These are phyloP conservation scores for Vitis rupestris DNA, from an alignment of 164 flowering plant genomes.

Conservation along the genomic window DNA sequence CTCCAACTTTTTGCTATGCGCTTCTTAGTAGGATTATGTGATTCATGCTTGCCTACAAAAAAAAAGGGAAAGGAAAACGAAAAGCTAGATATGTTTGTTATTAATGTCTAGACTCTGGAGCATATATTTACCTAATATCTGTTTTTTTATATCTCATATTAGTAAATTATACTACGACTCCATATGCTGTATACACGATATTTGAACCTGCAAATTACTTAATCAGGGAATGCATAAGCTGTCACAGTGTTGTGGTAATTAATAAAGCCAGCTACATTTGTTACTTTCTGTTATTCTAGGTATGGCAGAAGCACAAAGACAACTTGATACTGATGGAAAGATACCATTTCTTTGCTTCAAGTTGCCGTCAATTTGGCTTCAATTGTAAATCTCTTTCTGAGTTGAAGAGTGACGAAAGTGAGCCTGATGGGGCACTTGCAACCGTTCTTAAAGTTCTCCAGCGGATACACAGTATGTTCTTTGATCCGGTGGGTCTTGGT, in stretches of 20 bases:
- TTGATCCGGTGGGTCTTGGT: conserved; percentile 42
- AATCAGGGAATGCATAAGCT: not conserved
- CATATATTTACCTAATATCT: too few species aligned
- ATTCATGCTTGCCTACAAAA: too few species aligned
- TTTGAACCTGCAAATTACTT: not conserved
- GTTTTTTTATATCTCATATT: too few species aligned
- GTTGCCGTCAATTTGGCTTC: conserved; percentile 61
- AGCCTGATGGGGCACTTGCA: conserved; percentile 74
- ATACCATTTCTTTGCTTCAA: conserved; percentile 83
- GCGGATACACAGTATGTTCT: conserved; percentile 54
- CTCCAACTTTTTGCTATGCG: too few species aligned
- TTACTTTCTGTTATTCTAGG: conserved; percentile 35
- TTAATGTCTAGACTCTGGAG: too few species aligned
- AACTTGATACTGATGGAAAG: conserved; percentile 85
- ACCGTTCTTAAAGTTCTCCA: conserved; percentile 60
- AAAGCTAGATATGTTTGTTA: too few species aligned
- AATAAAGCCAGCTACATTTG: not conserved
- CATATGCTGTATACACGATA: not conserved
- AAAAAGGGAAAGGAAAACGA: too few species aligned
- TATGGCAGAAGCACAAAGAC: conserved; percentile 72
- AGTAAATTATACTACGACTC: too few species aligned
- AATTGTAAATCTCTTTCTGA: conserved; percentile 56
- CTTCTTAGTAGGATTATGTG: too few species aligned
- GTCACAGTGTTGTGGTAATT: not conserved
- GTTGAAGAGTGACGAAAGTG: conserved; percentile 70